These are phyloP conservation scores for Arthromyces matolae DNA, from an alignment of 768 basidiomycete genomes.

Conservation along the genomic window DNA sequence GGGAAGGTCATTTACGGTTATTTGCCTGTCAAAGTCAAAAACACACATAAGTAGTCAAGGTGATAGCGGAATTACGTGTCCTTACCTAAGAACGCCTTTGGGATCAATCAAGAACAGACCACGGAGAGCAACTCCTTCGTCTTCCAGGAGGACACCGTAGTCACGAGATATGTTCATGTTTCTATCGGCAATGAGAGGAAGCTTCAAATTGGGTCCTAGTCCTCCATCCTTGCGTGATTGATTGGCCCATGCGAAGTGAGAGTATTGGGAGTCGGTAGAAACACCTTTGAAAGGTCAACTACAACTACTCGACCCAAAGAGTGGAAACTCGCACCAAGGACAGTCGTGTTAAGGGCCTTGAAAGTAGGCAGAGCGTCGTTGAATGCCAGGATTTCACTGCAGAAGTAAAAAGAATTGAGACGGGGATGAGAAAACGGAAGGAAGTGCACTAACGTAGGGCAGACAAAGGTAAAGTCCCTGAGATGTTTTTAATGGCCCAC, in stretches of 20 bases:
- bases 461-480: slow-evolving; percentile 87
- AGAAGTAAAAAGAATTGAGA: not conserved
- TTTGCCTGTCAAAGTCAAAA: slow-evolving; percentile 49
- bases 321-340: slow-evolving; percentile 55
- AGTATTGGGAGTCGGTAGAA: slow-evolving; percentile 88
- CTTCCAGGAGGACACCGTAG: slow-evolving; percentile 87
- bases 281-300: slow-evolving; percentile 27
- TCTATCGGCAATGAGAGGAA: slow-evolving; percentile 79
- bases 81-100: slow-evolving; percentile 66
- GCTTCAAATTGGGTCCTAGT: slow-evolving; percentile 81
- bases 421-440: not conserved
- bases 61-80: not conserved
- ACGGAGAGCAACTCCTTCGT: slow-evolving; percentile 83
- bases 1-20: slow-evolving; percentile 88
- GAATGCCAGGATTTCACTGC: slow-evolving; percentile 86
- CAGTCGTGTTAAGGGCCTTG: slow-evolving; percentile 64
- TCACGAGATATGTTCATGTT: slow-evolving; percentile 78
- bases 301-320: not conserved
- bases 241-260: slow-evolving; percentile 84
- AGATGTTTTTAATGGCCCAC: not conserved
- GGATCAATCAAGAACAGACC: slow-evolving; percentile 88
- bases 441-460: slow-evolving; percentile 60
- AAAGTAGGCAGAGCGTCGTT: slow-evolving; percentile 82
- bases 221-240: slow-evolving; percentile 84
- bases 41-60: too few relatives aligned